Evolutionary conservation across 192 early-diverging fungal genomes (phyloP), one percentile per base, ranked within the genome.

Genomic region (Podila verticillata): DNA sequence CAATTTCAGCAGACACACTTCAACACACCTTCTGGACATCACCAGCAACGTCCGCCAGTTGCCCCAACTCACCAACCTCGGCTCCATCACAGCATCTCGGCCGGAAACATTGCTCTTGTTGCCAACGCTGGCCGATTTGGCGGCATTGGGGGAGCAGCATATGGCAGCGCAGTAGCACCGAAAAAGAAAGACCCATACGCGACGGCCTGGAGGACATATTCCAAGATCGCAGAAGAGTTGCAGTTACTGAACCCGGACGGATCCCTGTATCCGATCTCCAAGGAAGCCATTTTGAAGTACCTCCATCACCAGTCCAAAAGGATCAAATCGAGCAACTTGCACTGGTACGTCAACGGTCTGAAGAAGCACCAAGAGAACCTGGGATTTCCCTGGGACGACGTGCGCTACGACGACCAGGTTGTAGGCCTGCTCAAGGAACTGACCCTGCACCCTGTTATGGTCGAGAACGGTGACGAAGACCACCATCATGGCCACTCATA

Each of bases 291-390:
- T n/a, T 56, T 80, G 19, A 80, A 80, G 57, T 80, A 80, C 35
- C 56, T 80, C 7, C 77, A 80, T 47, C 77, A 80, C 26, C 77
- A 80, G 57, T 80, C 77, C 29, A 80, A 72, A 34, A 36, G 77
- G 31, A 80, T 80, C 66, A 80, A 80, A 28, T 80, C 77, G 15
- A 80, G 77, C 31, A 80, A 80, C 62, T 48, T 80, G 1, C 77
- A 80, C 48, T 80, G 77, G 77, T 80, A 80, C 36, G 77, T 80
- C 17, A 80, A 80, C 13, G 77, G 77, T 34, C 66, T 80, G 19
- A 80, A 80, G 57, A 80, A 80, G 28, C 77, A 80, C 19, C 77
- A 80, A 56, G 77, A 80, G 57, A 80, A 80, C n/a, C 60, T 80
- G 1, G 77, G 77, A 0, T 80, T 80, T 7, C 77, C 77, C 20